Evolutionary conservation across 208 protist genomes (phyloP).

Genomic region (Acanthamoeba sp.): DNA sequence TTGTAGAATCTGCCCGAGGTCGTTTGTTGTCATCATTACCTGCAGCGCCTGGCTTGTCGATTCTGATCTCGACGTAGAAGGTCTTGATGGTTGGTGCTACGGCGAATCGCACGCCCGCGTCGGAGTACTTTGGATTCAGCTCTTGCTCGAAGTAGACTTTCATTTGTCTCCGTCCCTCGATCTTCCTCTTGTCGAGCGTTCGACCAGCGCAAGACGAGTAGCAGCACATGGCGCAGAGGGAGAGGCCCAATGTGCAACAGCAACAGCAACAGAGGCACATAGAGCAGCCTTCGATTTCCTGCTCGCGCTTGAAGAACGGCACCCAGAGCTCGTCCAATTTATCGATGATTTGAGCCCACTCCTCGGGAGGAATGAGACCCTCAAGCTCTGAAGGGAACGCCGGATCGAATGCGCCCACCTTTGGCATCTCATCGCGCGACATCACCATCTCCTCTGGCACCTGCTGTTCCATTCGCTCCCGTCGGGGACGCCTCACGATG

Average conservation of each 20-base stretch:
- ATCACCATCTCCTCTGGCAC: background rate
- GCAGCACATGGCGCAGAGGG: slow-evolving; percentile 55
- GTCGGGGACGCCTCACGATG: slow-evolving; percentile 10
- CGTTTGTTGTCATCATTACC: background rate
- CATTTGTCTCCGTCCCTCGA: background rate
- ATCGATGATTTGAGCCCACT: slow-evolving; percentile 57
- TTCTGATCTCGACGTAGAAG: slow-evolving; percentile 62
- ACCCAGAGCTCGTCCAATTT: slow-evolving; percentile 38
- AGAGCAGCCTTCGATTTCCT: slow-evolving; percentile 55
- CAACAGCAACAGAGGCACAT: slow-evolving; percentile 60
- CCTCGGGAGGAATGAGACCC: slow-evolving; percentile 11
- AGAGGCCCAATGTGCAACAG: slow-evolving; percentile 40
- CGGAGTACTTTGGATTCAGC: slow-evolving; percentile 8
- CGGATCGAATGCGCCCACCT: slow-evolving; percentile 30
- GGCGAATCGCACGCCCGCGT: background rate
- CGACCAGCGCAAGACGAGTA: slow-evolving; percentile 22
- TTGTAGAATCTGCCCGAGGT: background rate
- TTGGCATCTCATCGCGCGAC: slow-evolving; percentile 1
- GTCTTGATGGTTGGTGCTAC: slow-evolving; percentile 40
- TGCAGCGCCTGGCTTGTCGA: background rate
- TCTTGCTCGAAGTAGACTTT: slow-evolving; percentile 63
- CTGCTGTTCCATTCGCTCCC: slow-evolving; percentile 51
- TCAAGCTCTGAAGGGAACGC: slow-evolving; percentile 30
- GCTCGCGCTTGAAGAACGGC: slow-evolving; percentile 24
- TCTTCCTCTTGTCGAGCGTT: slow-evolving; percentile 1